Evolutionary conservation across 1,139 yeast species (phyloP), one percentile per base, ranked within the genome.

Genomic region (Kluyveromyces marxianus): DNA sequence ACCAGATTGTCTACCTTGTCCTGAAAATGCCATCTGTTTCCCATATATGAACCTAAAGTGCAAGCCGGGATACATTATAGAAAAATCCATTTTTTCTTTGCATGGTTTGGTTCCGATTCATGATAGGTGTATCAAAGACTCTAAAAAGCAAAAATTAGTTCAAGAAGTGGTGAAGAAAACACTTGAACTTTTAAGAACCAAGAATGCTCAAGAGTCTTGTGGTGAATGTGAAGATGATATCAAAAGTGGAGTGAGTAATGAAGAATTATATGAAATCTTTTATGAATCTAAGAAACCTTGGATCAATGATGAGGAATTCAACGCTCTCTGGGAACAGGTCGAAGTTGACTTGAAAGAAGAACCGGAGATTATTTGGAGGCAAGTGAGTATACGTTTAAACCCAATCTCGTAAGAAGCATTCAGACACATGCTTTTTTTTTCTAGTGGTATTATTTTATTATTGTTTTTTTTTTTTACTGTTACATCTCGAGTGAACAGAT

Each of bases 331-430:
- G 97, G 62, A 63, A 30, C 75, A 79, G 55, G 85, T 87, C 7
- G 60, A 82, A 7, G 67, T 71, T 40, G 85, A 81, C 55, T 72
- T 90, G 55, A 78, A 79, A 54, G 72, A 75, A 48, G 87, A 84
- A 67, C 83, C 86, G 40, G 94, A 86, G 60, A 77, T 85, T 64
- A 80, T 78, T 71, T 89, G 84, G 83, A 83, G 92, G 89, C 86
- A 81, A 77, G 90, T 81, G 73, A 61, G 66, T 62, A 59, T 45
- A 43, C 39, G 41, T 44, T 42, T 44, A 47, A 40, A 25, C 41
- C 14, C 34, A 32, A 32, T 5, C 34, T 32, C 34, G 7, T 32
- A 10, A 32, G 8, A 32, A 32, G 14, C 14, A 29, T 35, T 35
- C 10, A 24, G 10, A 4, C 37, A 14, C 25, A 30, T 30, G 10